Conservation (phyloP, 805 yeast genomes). For the Monosporozyma unispora region DNA sequence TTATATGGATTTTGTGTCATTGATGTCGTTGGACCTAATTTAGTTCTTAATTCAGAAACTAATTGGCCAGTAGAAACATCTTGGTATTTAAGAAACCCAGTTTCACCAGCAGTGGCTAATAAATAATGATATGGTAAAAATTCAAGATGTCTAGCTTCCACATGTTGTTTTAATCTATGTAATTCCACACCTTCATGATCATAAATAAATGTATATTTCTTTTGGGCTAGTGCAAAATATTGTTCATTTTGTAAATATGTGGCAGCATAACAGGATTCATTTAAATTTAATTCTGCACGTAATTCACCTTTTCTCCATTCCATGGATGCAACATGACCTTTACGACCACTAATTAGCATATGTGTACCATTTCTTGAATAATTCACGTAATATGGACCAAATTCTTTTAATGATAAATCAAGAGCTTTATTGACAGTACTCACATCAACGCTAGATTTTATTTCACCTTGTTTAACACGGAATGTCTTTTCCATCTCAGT, state of each 20-base stretch:
- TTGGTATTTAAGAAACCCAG: conserved; percentile 84
- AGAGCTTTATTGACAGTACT: conserved; percentile 68
- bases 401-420: conserved; percentile 60
- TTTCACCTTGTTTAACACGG: conserved; percentile 75
- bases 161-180: conserved; percentile 83
- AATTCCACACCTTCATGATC: conserved; percentile 87
- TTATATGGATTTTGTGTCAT: conserved; percentile 93
- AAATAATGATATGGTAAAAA: conserved; percentile 90
- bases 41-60: conserved; percentile 77
- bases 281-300: conserved; percentile 71
- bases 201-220: conserved; percentile 85
- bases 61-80: conserved; percentile 89
- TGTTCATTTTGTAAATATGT: conserved; percentile 88
- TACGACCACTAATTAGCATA: conserved; percentile 73
- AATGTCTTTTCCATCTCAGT: conserved; percentile 86
- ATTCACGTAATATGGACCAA: conserved; percentile 80
- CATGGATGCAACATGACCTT: conserved; percentile 92
- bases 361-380: conserved; percentile 85
- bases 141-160: conserved; percentile 74
- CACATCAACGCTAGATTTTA: conserved; percentile 64
- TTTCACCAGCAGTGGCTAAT: conserved; percentile 78
- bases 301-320: conserved; percentile 88
- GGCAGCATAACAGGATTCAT: conserved; percentile 86
- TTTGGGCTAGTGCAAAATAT: conserved; percentile 93
- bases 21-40: conserved; percentile 80